Percentiles rank a stretch among this genome's conserved stretches.
Conservation (phyloP, 2,329 filamentous ascomycete species). For the Talaromyces sp. region DNA sequence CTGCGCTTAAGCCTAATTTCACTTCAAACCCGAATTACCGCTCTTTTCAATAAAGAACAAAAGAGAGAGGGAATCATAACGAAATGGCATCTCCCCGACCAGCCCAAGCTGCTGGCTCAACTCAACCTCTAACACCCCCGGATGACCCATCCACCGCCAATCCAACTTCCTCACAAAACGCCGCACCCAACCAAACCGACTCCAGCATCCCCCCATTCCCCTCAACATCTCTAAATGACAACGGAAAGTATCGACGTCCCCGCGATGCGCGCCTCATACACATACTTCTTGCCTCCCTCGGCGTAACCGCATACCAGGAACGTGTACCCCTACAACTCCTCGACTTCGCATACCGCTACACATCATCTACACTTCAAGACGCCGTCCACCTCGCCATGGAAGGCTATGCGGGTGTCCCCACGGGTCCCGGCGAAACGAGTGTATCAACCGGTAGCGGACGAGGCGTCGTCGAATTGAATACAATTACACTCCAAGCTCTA, state of each 20-base stretch:
- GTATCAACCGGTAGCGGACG: conserved; percentile 33
- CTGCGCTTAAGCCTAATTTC: neutral
- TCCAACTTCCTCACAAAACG: conserved; percentile 26
- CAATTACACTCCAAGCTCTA: conserved; percentile 56
- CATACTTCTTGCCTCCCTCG: conserved; percentile 49
- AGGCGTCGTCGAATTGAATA: conserved; percentile 45
- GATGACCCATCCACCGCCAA: conserved; percentile 35
- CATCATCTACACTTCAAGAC: conserved; percentile 51
- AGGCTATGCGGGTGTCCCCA: conserved; percentile 45
- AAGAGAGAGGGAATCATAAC: neutral
- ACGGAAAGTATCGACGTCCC: conserved; percentile 46
- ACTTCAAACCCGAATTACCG: neutral
- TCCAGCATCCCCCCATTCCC: conserved; percentile 37
- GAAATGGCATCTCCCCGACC: conserved; percentile 37
- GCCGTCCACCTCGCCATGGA: conserved; percentile 51
- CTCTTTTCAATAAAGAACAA: neutral
- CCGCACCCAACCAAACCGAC: conserved; percentile 23
- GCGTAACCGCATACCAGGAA: conserved; percentile 51
- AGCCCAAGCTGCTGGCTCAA: conserved; percentile 30
- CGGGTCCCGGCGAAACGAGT: conserved; percentile 25
- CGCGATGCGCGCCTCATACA: conserved; percentile 51
- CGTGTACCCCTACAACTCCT: conserved; percentile 52
- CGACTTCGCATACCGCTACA: conserved; percentile 54
- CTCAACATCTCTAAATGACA: conserved; percentile 45
- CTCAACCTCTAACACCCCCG: conserved; percentile 44